Evolutionary conservation across 768 basidiomycete species (phyloP).

Genomic region (Pleurotus citrinopileatus): DNA sequence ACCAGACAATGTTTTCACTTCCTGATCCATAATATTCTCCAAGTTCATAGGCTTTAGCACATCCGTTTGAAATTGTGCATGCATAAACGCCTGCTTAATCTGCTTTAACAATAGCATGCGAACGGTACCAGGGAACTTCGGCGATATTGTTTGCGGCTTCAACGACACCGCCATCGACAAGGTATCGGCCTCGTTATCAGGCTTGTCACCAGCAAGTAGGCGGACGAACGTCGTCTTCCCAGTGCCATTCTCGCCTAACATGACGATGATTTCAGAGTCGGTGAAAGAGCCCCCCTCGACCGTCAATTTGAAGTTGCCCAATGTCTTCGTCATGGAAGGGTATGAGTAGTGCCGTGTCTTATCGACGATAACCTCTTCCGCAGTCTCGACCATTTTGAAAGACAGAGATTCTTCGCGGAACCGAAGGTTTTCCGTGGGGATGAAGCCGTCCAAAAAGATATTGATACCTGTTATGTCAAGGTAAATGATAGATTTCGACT

Average conservation of each 20-base stretch:
- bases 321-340: constrained; percentile 95
- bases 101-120: constrained; percentile 91
- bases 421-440: constrained; percentile 97
- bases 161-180: constrained; percentile 85
- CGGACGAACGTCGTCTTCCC: constrained; percentile 99
- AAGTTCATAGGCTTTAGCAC: constrained; percentile 97
- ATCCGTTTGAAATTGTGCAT: constrained; percentile 99
- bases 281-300: constrained; percentile 90
- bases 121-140: constrained; percentile 96
- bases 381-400: constrained; percentile 97
- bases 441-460: constrained; percentile 98
- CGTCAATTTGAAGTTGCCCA: constrained; percentile 93
- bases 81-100: constrained; percentile 96
- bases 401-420: constrained; percentile 95
- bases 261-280: constrained; percentile 99
- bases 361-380: constrained; percentile 83
- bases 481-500: background rate
- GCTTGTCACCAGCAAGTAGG: constrained; percentile 88
- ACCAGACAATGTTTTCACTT: constrained; percentile 96
- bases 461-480: constrained; percentile 73
- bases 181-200: constrained; percentile 82
- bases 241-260: constrained; percentile 98
- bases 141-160: constrained; percentile 98
- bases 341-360: constrained; percentile 90
- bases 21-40: constrained; percentile 94